Percentiles rank a stretch among this genome's conserved stretches.
These are phyloP conservation scores for Fusarium pseudonygamai DNA, from an alignment of 2,329 filamentous ascomycete species.

Conservation along the genomic window DNA sequence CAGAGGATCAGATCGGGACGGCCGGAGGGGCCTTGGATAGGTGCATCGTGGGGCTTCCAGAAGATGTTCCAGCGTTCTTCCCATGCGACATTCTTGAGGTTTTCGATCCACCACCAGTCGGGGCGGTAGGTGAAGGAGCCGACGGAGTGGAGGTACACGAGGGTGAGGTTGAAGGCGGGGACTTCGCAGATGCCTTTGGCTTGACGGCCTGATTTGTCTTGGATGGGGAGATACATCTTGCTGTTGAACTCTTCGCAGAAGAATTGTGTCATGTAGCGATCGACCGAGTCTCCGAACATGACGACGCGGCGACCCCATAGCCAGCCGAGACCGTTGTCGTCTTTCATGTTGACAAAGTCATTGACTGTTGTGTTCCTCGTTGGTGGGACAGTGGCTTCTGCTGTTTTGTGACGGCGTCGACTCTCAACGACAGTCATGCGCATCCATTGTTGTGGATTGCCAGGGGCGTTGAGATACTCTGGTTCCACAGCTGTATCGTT, in stretches of 20 bases:
- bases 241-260: conserved; percentile 29
- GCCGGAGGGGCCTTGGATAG: conserved; percentile 24
- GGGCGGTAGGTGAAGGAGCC: conserved; percentile 31
- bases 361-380: not conserved
- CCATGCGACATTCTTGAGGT: conserved; percentile 24
- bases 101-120: conserved; percentile 35
- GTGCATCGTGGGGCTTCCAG: conserved; percentile 24
- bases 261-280: conserved; percentile 30
- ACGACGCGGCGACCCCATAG: conserved; percentile 30
- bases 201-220: conserved; percentile 3
- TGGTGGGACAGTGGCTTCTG: not conserved
- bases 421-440: conserved; percentile 23
- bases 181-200: conserved; percentile 17
- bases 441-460: conserved; percentile 33
- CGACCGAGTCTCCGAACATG: conserved; percentile 33
- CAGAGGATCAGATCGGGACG: conserved; percentile 24
- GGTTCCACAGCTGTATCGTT: conserved; percentile 66
- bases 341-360: conserved; percentile 24
- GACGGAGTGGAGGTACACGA: conserved; percentile 23
- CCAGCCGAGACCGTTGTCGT: conserved; percentile 16
- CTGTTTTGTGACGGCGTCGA: conserved; percentile 4
- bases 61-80: conserved; percentile 27
- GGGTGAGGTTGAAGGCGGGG: conserved; percentile 15
- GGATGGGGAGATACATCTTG: conserved; percentile 11
- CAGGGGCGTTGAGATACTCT: conserved; percentile 11